These are phyloP conservation scores for Volvox reticuliferus DNA, from an alignment of 139 green algal genomes.

Conservation along the genomic window DNA sequence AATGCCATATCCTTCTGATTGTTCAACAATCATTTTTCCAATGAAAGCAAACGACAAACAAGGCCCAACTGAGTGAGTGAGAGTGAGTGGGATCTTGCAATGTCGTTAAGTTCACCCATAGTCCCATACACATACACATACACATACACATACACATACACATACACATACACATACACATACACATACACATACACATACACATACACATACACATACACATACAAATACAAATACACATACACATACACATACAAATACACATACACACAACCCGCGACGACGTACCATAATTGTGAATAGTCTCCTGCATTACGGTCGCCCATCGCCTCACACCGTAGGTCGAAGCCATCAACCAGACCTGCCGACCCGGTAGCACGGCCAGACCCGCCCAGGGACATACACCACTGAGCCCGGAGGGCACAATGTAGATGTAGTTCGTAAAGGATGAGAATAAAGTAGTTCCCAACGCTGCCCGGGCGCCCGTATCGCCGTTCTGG, in stretches of 20 bases:
- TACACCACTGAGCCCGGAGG: not conserved
- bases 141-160: not conserved
- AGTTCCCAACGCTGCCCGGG: not conserved
- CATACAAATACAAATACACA: not conserved
- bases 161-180: not conserved
- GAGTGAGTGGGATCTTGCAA: too few species aligned
- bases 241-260: not conserved
- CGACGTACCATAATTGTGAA: slow-evolving; percentile 26
- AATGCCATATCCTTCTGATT: too few species aligned
- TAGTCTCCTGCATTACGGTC: slow-evolving; percentile 26
- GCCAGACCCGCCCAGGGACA: slow-evolving; percentile 30
- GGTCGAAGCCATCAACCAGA: not conserved
- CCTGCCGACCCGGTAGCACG: slow-evolving; percentile 12
- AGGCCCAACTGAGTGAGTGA: too few species aligned
- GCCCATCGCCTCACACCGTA: slow-evolving; percentile 4
- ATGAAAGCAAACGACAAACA: too few species aligned
- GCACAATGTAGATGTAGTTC: slow-evolving; percentile 24
- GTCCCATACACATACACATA: not conserved
- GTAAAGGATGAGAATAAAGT: not conserved
- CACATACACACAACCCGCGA: not conserved
- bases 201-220: not conserved
- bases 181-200: not conserved
- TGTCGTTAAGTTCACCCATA: not conserved
- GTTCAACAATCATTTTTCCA: too few species aligned
- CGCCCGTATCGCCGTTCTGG: not conserved